Base-by-base conservation (phyloP, 345 rosid genomes). In the Eucalyptus curtisii region DNA sequence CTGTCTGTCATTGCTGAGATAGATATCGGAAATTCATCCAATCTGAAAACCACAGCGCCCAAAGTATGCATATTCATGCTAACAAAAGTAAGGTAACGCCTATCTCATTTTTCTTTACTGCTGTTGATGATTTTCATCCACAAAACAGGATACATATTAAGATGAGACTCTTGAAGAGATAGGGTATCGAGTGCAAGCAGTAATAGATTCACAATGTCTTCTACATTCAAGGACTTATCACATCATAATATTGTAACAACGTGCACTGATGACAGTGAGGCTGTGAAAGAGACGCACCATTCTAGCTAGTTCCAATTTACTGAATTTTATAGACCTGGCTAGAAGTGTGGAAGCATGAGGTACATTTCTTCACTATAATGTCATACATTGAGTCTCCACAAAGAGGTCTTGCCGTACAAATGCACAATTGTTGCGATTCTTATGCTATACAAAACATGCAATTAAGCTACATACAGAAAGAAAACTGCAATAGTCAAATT, bases 51-150 rank as follows among this genome's bases (percentile, higher is more conserved):
- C 0, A 64, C 71, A 64, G 37, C 5, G 37, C 40, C 76, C 20
- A 64, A 64, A 7, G 10, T 33, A 64, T 15, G 76, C 11, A 64
- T 2, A n/a, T n/a, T 15, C 40, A 64, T 64, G 76, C 76, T 64
- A 64, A 64, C 37, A 64, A n/a, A 64, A 64, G 40, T 64, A 14
- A 13, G 20, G 20, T 64, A 4, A n/a, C 76, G 0, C 76, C 76
- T n/a, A 13, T 61, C 37, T 61, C 31, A 52, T 64, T 64, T 64
- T 14, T 17, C 33, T 64, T 64, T 33, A 15, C 10, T 64, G 76
- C 76, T 14, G 10, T 64, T 0, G 2, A 64, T 64, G 76, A n/a
- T 4, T 64, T 7, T n/a, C 1, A 64, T 7, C 17, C 40, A 12
- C 40, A 15, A n/a, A n/a, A 64, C 40, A 30, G 37, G 37, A 64